Evolutionary conservation across 768 basidiomycete species (phyloP).

Genomic region (Trichaptum fuscoviolaceum): DNA sequence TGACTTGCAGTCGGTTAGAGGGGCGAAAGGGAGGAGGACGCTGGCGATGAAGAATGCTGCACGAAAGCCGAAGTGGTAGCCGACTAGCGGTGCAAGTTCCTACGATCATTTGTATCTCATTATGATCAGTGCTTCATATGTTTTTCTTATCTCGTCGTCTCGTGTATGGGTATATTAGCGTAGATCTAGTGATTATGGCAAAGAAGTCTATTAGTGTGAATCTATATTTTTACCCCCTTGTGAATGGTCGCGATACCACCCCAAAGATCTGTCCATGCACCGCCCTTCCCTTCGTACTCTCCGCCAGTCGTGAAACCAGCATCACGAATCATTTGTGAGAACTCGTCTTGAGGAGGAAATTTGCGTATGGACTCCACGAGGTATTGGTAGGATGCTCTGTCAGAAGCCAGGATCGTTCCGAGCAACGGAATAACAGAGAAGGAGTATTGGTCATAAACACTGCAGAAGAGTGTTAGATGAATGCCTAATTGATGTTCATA

Average conservation of each 20-base stretch:
- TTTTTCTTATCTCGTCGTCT: background rate
- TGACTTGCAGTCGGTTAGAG: slow-evolving; percentile 64
- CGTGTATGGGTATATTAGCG: slow-evolving; percentile 1
- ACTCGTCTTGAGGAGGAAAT: slow-evolving; percentile 85
- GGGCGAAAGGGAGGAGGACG: slow-evolving; percentile 66
- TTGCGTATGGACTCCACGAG: slow-evolving; percentile 94
- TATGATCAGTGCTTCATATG: background rate
- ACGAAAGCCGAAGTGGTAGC: slow-evolving; percentile 65
- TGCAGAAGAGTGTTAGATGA: slow-evolving; percentile 25
- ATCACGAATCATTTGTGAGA: slow-evolving; percentile 82
- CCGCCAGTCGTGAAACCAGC: slow-evolving; percentile 76
- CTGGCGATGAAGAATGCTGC: slow-evolving; percentile 57
- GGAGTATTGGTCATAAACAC: slow-evolving; percentile 91
- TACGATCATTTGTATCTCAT: background rate
- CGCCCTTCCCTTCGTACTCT: slow-evolving; percentile 57
- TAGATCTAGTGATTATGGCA: background rate
- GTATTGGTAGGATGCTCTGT: slow-evolving; percentile 94
- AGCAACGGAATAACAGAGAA: slow-evolving; percentile 93
- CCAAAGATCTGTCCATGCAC: slow-evolving; percentile 84
- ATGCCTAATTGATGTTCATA: slow-evolving; percentile 3
- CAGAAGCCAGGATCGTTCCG: slow-evolving; percentile 94
- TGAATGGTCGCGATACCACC: slow-evolving; percentile 86
- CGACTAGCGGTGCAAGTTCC: background rate
- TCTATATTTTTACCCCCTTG: slow-evolving; percentile 71
- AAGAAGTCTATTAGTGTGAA: background rate